phyloP scores from a whole-genome alignment of 2,329 filamentous ascomycete species.

The Fragosphaeria purpurea region DNA sequence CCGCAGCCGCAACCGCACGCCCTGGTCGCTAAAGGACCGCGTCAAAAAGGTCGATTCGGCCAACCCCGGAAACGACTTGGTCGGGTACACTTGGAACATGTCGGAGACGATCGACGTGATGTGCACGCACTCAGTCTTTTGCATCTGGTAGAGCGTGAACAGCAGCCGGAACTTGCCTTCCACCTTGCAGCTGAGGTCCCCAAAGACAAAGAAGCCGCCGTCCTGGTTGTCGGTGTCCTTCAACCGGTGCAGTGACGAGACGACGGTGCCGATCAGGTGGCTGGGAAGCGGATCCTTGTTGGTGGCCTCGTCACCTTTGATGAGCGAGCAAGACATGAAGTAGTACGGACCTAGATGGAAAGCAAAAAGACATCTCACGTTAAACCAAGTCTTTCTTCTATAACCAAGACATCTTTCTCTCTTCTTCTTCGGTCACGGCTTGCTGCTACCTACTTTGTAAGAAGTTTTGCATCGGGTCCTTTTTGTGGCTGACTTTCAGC shows the following conservation, averaged over 20 bases:
- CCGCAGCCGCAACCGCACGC: constrained; percentile 68
- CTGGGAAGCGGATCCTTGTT: constrained; percentile 31
- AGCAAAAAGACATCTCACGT: no score
- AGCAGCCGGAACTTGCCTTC: constrained; percentile 63
- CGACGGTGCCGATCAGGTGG: constrained; percentile 59
- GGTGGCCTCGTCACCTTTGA: constrained; percentile 32
- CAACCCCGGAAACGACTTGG: constrained; percentile 54
- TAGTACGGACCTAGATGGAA: constrained; percentile 32
- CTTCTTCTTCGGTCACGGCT: no score
- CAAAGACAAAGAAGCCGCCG: constrained; percentile 84
- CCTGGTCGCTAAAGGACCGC: constrained; percentile 78
- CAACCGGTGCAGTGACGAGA: constrained; percentile 72
- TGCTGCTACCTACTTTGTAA: constrained; percentile 44
- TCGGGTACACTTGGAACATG: constrained; percentile 53
- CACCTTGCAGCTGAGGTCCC: constrained; percentile 69
- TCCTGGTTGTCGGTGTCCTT: constrained; percentile 71
- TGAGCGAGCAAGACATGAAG: constrained; percentile 36
- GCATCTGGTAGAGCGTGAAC: constrained; percentile 70
- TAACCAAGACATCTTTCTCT: not conserved
- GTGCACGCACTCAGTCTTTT: constrained; percentile 25
- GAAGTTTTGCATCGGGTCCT: constrained; percentile 37
- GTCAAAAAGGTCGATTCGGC: constrained; percentile 64
- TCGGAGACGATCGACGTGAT: constrained; percentile 44
- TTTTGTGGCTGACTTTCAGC: constrained; percentile 41
- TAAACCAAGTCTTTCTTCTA: not conserved